Conservation (phyloP, 257 asterid genomes). For the Salvia splendens region DNA sequence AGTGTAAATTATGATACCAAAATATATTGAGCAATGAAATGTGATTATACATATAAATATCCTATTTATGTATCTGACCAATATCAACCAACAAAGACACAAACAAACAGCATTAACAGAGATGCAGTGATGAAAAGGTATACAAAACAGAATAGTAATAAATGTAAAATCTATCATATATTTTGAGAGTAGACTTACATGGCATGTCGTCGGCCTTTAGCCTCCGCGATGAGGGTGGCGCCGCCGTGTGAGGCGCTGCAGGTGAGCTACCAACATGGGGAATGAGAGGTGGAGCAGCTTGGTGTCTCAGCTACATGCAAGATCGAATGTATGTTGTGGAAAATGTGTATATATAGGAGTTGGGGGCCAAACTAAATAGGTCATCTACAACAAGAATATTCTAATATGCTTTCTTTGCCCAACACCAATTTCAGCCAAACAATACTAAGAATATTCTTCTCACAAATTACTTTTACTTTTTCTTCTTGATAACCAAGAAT, state of each 20-base stretch:
- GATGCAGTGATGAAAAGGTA: background rate
- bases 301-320: slow-evolving; percentile 5
- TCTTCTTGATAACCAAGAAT: slow-evolving; percentile 17
- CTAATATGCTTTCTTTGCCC: slow-evolving; percentile 42
- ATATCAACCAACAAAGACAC: too few relatives aligned
- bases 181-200: background rate
- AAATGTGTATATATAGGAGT: slow-evolving; percentile 15
- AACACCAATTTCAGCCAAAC: slow-evolving; percentile 29
- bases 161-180: background rate
- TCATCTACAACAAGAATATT: slow-evolving; percentile 65
- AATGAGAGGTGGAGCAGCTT: slow-evolving; percentile 9
- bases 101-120: background rate
- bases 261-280: slow-evolving; percentile 27
- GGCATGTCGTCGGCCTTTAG: too few relatives aligned
- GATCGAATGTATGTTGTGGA: slow-evolving; percentile 7
- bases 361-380: slow-evolving; percentile 18
- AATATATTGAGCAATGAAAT: slow-evolving; percentile 20
- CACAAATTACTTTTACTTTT: slow-evolving; percentile 7
- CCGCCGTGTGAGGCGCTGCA: slow-evolving; percentile 16
- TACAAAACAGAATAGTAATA: background rate
- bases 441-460: background rate
- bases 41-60: background rate
- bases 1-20: slow-evolving; percentile 9
- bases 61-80: too few relatives aligned
- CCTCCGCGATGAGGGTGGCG: background rate